Percentiles rank a stretch among this genome's conserved stretches.
phyloP scores from a whole-genome alignment of 331 rosid species.

The Malus hybrid region DNA sequence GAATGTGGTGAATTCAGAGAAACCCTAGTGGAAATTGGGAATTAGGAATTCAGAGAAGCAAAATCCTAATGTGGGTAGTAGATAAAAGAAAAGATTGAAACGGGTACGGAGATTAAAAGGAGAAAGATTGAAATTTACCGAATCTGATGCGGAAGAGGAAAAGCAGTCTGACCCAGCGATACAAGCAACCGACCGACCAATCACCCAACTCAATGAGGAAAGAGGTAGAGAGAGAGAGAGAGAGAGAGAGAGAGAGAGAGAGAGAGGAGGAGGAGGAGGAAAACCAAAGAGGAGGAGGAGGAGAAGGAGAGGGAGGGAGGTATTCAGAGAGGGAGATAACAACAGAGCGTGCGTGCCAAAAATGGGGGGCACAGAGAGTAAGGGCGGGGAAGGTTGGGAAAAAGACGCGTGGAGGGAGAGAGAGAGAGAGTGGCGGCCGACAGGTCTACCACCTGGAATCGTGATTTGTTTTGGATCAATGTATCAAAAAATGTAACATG shows the following conservation, averaged over 20 bases:
- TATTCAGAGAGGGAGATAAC: neutral
- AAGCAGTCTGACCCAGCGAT: neutral
- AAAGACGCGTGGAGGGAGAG: conserved; percentile 8
- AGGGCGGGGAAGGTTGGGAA: neutral
- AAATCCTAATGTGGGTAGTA: neutral
- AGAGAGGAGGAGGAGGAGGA: neutral
- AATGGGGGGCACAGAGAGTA: no score
- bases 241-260: neutral
- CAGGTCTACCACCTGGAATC: neutral
- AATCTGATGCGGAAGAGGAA: neutral
- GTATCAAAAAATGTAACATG: no score
- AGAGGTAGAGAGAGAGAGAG: neutral
- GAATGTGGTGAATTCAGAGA: conserved; percentile 6
- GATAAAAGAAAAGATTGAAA: neutral
- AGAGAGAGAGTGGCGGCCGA: neutral
- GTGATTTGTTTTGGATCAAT: no score
- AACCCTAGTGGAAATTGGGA: neutral
- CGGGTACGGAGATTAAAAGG: neutral
- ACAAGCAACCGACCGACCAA: neutral
- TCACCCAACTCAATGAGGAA: neutral
- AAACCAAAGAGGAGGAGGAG: no score
- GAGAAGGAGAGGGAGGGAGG: no score
- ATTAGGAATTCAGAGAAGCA: neutral
- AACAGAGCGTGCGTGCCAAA: neutral
- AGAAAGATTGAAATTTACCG: neutral